These are phyloP conservation scores for Halenospora varia DNA, from an alignment of 495 filamentous ascomycete genomes.

Conservation along the genomic window DNA sequence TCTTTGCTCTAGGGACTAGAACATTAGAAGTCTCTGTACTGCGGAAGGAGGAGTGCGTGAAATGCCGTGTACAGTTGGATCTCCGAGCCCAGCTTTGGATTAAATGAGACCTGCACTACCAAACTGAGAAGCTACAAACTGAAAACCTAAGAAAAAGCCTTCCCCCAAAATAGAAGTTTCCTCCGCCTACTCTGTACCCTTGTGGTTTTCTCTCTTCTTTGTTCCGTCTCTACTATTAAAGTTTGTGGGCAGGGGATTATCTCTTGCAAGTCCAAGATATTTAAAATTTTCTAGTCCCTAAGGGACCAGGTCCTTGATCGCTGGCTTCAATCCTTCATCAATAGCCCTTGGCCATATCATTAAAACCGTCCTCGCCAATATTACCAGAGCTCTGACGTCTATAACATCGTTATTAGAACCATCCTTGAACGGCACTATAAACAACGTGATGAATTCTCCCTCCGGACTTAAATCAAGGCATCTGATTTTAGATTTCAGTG, in stretches of 20 bases:
- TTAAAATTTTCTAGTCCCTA: conserved; percentile 4
- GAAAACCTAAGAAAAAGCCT: conserved; percentile 6
- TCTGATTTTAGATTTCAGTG: conserved; percentile 10
- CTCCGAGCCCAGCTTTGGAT: conserved; percentile 9
- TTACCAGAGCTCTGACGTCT: conserved; percentile 9
- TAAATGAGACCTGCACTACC: conserved; percentile 6
- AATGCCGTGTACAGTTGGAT: neutral
- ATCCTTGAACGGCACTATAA: conserved; percentile 8
- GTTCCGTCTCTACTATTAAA: neutral
- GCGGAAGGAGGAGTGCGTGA: too few species aligned
- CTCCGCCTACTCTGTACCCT: conserved; percentile 1
- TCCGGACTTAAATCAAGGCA: conserved; percentile 7
- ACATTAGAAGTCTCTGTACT: too few species aligned
- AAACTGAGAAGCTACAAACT: too few species aligned
- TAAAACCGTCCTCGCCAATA: conserved; percentile 6
- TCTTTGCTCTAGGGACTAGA: too few species aligned
- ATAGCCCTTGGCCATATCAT: conserved; percentile 14
- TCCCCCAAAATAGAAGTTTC: conserved; percentile 1
- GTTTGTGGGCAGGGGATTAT: conserved; percentile 9
- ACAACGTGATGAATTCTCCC: conserved; percentile 8
- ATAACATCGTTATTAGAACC: conserved; percentile 1
- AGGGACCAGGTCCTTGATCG: conserved; percentile 8
- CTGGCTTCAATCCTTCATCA: conserved; percentile 10
- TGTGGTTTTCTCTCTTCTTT: neutral
- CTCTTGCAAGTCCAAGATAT: conserved; percentile 10